These are phyloP conservation scores for Amniculicola lignicola DNA, from an alignment of 495 filamentous ascomycete genomes.

Conservation along the genomic window DNA sequence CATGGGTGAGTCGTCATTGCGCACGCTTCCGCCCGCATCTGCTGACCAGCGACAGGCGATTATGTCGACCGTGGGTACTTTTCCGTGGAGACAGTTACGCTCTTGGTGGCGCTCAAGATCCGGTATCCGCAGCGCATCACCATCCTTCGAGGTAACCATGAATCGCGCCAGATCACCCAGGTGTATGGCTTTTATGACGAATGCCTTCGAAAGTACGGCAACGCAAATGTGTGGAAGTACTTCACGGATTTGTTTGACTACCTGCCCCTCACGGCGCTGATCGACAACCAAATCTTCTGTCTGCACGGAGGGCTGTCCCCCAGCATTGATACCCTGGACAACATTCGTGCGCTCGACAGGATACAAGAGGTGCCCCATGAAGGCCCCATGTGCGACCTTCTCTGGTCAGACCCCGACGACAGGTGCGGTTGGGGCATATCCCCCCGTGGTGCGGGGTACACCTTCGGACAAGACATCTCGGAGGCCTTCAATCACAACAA, in stretches of 20 bases:
- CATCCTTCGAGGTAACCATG: conserved; percentile 93
- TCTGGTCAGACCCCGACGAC: conserved; percentile 98
- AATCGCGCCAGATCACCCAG: conserved; percentile 94
- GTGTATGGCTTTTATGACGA: conserved; percentile 99
- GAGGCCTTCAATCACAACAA: conserved; percentile 99
- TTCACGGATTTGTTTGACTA: conserved; percentile 99
- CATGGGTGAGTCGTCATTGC: conserved; percentile 38
- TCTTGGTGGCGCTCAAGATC: conserved; percentile 93
- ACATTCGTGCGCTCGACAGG: conserved; percentile 90
- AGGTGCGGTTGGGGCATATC: conserved; percentile 98
- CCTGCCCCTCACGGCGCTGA: conserved; percentile 94
- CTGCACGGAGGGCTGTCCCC: conserved; percentile 94
- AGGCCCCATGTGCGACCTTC: conserved; percentile 95
- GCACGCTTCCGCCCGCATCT: not conserved
- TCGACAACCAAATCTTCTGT: conserved; percentile 99
- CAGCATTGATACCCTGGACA: conserved; percentile 96
- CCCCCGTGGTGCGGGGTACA: conserved; percentile 95
- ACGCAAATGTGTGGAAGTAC: conserved; percentile 97
- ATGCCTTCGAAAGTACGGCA: conserved; percentile 94
- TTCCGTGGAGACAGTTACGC: conserved; percentile 91
- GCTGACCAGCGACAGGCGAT: conserved; percentile 57
- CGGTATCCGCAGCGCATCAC: conserved; percentile 98
- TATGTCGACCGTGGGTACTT: conserved; percentile 99
- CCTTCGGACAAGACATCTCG: conserved; percentile 98
- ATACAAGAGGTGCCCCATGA: conserved; percentile 99